Evolutionary conservation across 2,329 filamentous ascomycete species (phyloP), one percentile per base, ranked within the genome.

Genomic region (Fusarium hainanense): DNA sequence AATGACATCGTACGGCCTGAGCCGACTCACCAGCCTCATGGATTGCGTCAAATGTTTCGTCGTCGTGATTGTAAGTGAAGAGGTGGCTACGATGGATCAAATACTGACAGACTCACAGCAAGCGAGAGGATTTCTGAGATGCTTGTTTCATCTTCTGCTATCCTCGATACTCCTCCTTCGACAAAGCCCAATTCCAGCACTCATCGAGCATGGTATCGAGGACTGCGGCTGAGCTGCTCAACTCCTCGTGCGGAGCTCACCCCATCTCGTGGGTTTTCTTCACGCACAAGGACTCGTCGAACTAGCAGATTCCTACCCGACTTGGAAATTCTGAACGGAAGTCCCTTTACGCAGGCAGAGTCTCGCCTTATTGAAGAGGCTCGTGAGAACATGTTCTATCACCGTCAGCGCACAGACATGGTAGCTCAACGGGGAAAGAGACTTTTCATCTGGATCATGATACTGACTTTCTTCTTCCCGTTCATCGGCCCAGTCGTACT

Each of bases 401-500:
- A 75, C 16, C 75, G 77, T 12, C 72, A 72, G 11, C 66, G 75
- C 12, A 73, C 75, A 3, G 68, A 72, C 6, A 63, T 74, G 12
- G 74, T 75, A 7, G 72, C 79, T 16, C 65, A 66, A 18, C 77
- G 76, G 14, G 80, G 81, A 20, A 74, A 70, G 5, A 57, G 63
- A 1, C 80, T 82, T 54, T 87, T 85, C 67, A 69, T 76, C 11
- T 44, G 74, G 14, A 79, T 85, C 64, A 71, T 81, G 46, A 30
- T 76, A 1, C 48, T 84, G 43, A 82, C 81, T 20, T 56, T 83
- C 2, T 42, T 77, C 9, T 79, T 87, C n/a, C 85, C 85, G 0
- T 83, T 87, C 49, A 74, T 85, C 12, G 81, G 83, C 0, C 61
- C 85, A 1, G 70, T 86, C 10, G 82, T 83, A 2, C 78, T 85